Base-by-base conservation (phyloP, 1,139 yeast genomes). In the Taphrina sp. region DNA sequence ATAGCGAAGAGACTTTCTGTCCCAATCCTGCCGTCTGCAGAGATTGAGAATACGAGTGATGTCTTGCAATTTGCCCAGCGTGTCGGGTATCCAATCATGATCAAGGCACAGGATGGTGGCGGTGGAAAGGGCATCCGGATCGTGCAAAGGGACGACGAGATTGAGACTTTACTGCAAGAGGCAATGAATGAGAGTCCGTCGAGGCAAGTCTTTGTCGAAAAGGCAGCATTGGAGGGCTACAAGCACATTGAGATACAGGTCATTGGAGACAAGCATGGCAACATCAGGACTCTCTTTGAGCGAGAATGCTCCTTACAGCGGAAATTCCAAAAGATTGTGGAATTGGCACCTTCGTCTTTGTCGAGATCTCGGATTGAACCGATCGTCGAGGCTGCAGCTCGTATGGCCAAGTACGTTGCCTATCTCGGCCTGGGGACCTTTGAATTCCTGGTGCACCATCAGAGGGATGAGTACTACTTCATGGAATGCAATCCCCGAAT, bases 371-470 rank as follows among this genome's bases (percentile, higher is more conserved):
- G 96, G 65, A 39, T 49, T 14, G 70, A 71, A 44, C 77, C 74
- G 59, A 83, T 92, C 85, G 81, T 90, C 71, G 74, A 74, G 52
- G 94, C 96, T 38, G 90, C 96, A 38, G 95, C 86, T 69, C 82
- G 82, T 53, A 75, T 92, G 61, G 95, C 83, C 58, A 64, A 67
- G 1, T 73, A 85, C 23, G 81, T 92, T 82, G 81, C 85, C 63
- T 92, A 92, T 73, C 88, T 86, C 72, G 82, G 96, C 72, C 97
- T 97, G 47, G 98, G 97, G 69, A 92, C 98, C 5, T 95, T 92
- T 64, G 98, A 92, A 72, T 92, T 83, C 68, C 29, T 52, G 16
- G 90, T 92, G 64, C 90, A 87, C 66, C 97, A 92, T 67, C 84
- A 85, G 66, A 75, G 69, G 57, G 75, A 95, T 63, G 94, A 89